These are phyloP conservation scores for Mycena latifolia DNA, from an alignment of 768 basidiomycete genomes.

Conservation along the genomic window DNA sequence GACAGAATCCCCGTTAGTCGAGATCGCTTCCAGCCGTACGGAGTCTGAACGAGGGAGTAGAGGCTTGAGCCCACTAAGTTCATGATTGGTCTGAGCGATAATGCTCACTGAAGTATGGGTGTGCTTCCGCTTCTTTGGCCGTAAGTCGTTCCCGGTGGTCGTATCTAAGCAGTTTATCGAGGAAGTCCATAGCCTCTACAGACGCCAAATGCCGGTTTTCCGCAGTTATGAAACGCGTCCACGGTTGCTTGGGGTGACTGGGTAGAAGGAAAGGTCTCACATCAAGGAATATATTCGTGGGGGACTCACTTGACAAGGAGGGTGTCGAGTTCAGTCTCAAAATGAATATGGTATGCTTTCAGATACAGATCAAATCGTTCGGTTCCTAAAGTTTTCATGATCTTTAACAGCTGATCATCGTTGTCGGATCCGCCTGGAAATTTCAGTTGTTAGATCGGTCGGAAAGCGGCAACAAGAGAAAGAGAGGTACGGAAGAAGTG, in stretches of 20 bases:
- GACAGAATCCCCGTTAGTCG: slow-evolving; percentile 58
- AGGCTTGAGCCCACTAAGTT: slow-evolving; percentile 40
- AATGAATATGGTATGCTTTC: slow-evolving; percentile 72
- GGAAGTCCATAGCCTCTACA: slow-evolving; percentile 70
- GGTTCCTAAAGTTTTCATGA: slow-evolving; percentile 74
- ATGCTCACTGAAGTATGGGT: slow-evolving; percentile 72
- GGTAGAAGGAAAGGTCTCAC: background rate
- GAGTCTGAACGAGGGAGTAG: slow-evolving; percentile 48
- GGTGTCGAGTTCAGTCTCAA: slow-evolving; percentile 70
- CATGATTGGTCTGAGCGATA: slow-evolving; percentile 24
- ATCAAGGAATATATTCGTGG: background rate
- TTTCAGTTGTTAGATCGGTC: background rate
- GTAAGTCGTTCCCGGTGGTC: slow-evolving; percentile 79
- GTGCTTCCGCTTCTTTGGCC: slow-evolving; percentile 74
- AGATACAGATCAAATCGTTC: slow-evolving; percentile 73
- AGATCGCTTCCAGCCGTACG: slow-evolving; percentile 60
- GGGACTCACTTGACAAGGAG: slow-evolving; percentile 61
- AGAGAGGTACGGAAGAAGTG: slow-evolving; percentile 71
- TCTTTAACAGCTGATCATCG: slow-evolving; percentile 79
- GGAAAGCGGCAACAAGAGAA: background rate
- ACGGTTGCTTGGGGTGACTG: slow-evolving; percentile 74
- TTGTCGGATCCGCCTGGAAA: slow-evolving; percentile 67
- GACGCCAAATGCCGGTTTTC: slow-evolving; percentile 72
- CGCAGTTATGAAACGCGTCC: slow-evolving; percentile 69
- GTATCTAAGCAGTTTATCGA: slow-evolving; percentile 76